phyloP scores from a whole-genome alignment of 345 rosid species.

The Hevea brasiliensis region DNA sequence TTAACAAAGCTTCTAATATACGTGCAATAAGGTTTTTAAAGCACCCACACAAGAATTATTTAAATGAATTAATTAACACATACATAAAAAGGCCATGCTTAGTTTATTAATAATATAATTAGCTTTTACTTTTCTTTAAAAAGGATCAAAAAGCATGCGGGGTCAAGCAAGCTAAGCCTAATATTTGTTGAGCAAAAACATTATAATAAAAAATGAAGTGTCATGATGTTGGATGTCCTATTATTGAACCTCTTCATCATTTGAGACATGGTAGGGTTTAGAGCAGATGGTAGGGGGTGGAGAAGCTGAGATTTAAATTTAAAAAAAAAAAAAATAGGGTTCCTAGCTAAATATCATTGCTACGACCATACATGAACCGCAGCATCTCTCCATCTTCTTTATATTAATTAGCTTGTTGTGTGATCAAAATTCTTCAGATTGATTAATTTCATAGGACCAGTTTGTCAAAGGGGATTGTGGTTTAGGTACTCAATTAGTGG shows the following conservation, averaged over 20 bases:
- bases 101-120: background rate
- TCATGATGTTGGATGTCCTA: background rate
- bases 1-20: background rate
- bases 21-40: background rate
- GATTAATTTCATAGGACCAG: no score
- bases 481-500: no score
- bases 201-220: background rate
- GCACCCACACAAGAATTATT: no score
- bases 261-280: constrained; percentile 18
- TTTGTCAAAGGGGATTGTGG: no score
- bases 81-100: background rate
- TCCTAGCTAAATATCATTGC: no score
- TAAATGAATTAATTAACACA: no score
- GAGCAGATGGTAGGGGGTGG: constrained; percentile 9
- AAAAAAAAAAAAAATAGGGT: no score
- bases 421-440: no score
- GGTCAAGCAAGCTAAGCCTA: constrained; percentile 17
- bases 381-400: no score
- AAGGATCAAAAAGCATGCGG: constrained; percentile 7
- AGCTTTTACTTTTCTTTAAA: background rate
- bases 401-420: no score
- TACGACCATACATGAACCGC: no score
- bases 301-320: background rate
- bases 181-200: background rate
- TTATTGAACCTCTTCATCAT: constrained; percentile 7